Evolutionary conservation across 345 rosid species (phyloP), one percentile per base, ranked within the genome.

Genomic region (Rubroshorea leprosula): DNA sequence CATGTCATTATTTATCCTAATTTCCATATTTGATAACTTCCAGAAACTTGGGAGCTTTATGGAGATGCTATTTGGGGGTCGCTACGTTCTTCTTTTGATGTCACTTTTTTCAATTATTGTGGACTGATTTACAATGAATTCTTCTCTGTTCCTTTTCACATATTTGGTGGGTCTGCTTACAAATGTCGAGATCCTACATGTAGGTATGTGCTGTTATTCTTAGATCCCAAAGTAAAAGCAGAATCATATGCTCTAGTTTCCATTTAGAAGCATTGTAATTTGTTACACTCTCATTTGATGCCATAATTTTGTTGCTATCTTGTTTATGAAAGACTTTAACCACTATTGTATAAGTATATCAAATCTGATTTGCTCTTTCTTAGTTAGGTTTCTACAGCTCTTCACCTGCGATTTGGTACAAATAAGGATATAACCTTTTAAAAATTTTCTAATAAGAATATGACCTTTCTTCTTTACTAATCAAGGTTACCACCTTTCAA

Each of bases 31-130:
- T 23, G 20, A 57, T 31, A 60, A 44, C 60, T 73, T 52, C 55
- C 81, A 92, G 98, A 92, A 86, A 86, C 95, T 84, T 45, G 98
- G 96, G 73, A 92, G 98, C 84, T 92, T 92, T 76, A 92, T 92
- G 98, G 96, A 89, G 79, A 83, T 92, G 95, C 80, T 89, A 51
- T 92, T 92, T 66, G 95, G 96, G 6, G 98, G 98, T 46, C 93
- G 96, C 59, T 92, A 92, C 76, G 80, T 83, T 45, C 85, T 92
- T 58, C 87, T 91, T 63, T 69, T 91, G 65, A 88, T 91, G 96
- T 75, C 98, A n/a, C 76, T 91, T 51, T 91, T 91, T 76, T 91
- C 96, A 59, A 83, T 91, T 92, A 92, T 64, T 86, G 96, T 72
- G 98, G 98, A 72, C 81, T 92, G 70, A 92, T 92, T 63, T 92